phyloP scores from a whole-genome alignment of 1,139 yeast species.

The Scheffersomyces stambukii region DNA sequence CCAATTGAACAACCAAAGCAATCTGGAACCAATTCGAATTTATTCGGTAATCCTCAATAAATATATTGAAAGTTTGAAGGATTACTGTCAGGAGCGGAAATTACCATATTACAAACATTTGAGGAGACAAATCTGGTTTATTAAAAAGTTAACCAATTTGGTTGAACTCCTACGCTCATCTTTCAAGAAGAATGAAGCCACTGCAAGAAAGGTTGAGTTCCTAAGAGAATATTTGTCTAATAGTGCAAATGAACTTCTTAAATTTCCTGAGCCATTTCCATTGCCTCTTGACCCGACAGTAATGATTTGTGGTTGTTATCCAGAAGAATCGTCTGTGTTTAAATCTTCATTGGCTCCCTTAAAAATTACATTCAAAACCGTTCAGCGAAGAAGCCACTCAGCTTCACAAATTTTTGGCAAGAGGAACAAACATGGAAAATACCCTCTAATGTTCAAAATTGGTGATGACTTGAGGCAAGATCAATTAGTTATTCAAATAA shows the following conservation, averaged over 20 bases:
- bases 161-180: constrained; percentile 39
- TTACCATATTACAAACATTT: constrained; percentile 35
- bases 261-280: constrained; percentile 51
- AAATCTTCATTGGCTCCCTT: constrained; percentile 88
- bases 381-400: constrained; percentile 18
- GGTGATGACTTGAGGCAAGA: constrained; percentile 97
- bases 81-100: constrained; percentile 24
- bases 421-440: constrained; percentile 44
- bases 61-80: constrained; percentile 36
- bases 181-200: constrained; percentile 43
- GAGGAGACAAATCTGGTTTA: constrained; percentile 43
- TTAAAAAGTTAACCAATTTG: constrained; percentile 37
- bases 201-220: constrained; percentile 40
- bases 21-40: constrained; percentile 14
- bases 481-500: constrained; percentile 90
- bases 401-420: constrained; percentile 33
- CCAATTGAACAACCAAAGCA: constrained; percentile 25
- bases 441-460: constrained; percentile 86
- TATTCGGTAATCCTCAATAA: constrained; percentile 35
- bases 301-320: constrained; percentile 67
- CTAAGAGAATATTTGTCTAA: constrained; percentile 39
- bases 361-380: constrained; percentile 71
- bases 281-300: constrained; percentile 72
- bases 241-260: constrained; percentile 36
- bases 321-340: constrained; percentile 81